These are phyloP conservation scores for Pseudogymnoascus sp. DNA, from an alignment of 2,329 filamentous ascomycete species.

Conservation along the genomic window DNA sequence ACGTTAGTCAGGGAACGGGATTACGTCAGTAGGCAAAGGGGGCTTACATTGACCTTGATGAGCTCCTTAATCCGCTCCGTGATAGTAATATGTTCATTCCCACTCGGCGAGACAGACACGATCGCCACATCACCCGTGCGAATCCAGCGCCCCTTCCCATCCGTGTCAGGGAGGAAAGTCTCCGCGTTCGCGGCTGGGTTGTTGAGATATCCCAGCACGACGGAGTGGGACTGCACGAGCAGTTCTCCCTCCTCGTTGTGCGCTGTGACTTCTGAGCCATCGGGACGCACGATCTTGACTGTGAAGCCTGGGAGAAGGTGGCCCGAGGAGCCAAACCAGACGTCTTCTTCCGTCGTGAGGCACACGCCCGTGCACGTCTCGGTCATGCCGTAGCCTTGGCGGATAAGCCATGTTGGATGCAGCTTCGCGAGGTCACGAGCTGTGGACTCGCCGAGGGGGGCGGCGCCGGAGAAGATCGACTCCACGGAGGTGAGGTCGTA, in stretches of 20 bases:
- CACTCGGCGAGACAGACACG: constrained; percentile 52
- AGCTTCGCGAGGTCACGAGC: constrained; percentile 52
- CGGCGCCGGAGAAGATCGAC: constrained; percentile 64
- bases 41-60: constrained; percentile 65
- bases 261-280: constrained; percentile 61
- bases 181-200: constrained; percentile 76
- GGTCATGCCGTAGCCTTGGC: constrained; percentile 71
- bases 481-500: constrained; percentile 64
- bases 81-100: constrained; percentile 74
- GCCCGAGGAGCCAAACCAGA: constrained; percentile 64
- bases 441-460: constrained; percentile 67
- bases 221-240: constrained; percentile 64
- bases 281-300: constrained; percentile 57
- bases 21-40: constrained; percentile 19
- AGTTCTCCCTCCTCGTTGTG: constrained; percentile 75
- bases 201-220: constrained; percentile 77
- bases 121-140: constrained; percentile 79
- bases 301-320: constrained; percentile 56
- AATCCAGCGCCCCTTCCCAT: constrained; percentile 63
- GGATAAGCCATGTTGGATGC: constrained; percentile 56
- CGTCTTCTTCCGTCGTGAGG: constrained; percentile 51
- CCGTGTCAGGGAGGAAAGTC: constrained; percentile 60
- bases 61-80: constrained; percentile 75
- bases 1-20: constrained; percentile 8
- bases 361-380: constrained; percentile 67